Evolutionary conservation across 257 asterid genomes (phyloP), one percentile per base, ranked within the genome.

Genomic region (Rauvolfia tetraphylla): DNA sequence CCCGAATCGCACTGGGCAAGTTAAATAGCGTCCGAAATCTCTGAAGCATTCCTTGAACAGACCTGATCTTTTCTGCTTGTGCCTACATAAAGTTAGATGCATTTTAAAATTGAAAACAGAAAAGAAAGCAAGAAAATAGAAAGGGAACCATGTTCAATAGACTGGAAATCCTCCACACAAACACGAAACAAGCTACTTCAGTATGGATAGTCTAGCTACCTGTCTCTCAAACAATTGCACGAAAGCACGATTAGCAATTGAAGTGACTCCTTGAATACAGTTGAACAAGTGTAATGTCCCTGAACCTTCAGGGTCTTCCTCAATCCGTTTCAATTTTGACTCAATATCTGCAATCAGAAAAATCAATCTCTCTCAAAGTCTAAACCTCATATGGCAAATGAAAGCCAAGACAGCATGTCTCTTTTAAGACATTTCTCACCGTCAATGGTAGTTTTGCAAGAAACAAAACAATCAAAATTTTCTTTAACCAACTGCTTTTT

Each of bases 1-100:
- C 97, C 58, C 99, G 96, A 76, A 95, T 95, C 36, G 98, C 88
- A 89, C 99, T 95, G 49, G 99, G 99, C 85, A 95, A 85, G 90
- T 95, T 95, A 80, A 95, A 95, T 72, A 95, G 88, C 22, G 99
- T 95, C 77, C 99, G 93, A 78, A 95, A 95, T 84, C 99, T 95
- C 85, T 95, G 99, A 79, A 95, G 95, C 98, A 91, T 91, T 76
- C 99, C 98, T 86, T 95, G 99, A 79, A 95, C 97, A 80, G 99
- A 90, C 84, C 99, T 88, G 77, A 92, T 91, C 88, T 95, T 95
- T 85, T 95, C 99, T 61, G 98, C 90, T 91, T 95, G 99, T 23
- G 97, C 96, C 99, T 95, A 71, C 70, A 83, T 20, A 79, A 58
- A 69, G 53, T 36, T 69, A 48, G 34, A 75, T 65, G 68, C 72